Percentiles rank a stretch among this genome's conserved stretches.
These are phyloP conservation scores for Heliamphora exappendiculata DNA, from an alignment of 148 eudicot species.

Conservation along the genomic window DNA sequence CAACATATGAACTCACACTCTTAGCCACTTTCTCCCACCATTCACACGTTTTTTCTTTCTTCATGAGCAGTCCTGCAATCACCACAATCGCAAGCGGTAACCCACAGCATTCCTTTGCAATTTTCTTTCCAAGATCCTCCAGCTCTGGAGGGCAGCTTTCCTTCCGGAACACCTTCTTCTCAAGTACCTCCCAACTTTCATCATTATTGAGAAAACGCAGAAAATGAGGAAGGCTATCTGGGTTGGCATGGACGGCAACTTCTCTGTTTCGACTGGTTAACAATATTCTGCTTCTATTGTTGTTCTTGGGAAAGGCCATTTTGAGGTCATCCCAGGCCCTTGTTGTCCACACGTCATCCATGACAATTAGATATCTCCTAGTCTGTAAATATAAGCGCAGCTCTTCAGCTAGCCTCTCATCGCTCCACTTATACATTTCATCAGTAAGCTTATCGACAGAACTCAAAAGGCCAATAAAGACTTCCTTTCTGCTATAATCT, in stretches of 20 bases:
- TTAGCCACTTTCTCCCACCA: slow-evolving; percentile 28
- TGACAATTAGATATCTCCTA: slow-evolving; percentile 17
- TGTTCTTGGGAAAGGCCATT: slow-evolving; percentile 13
- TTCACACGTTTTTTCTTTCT: slow-evolving; percentile 7
- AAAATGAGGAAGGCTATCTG: slow-evolving; percentile 7
- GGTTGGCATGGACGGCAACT: slow-evolving; percentile 17
- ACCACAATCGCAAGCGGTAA: slow-evolving; percentile 31
- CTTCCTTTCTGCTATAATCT: slow-evolving; percentile 17
- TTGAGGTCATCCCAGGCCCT: slow-evolving; percentile 27
- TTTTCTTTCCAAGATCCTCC: slow-evolving; percentile 11
- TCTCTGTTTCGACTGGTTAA: slow-evolving; percentile 18
- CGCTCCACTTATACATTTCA: background rate
- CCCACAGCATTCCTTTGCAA: slow-evolving; percentile 20
- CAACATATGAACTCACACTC: slow-evolving; percentile 17
- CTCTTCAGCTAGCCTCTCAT: slow-evolving; percentile 11
- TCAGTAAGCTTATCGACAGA: background rate
- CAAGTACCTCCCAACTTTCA: slow-evolving; percentile 29
- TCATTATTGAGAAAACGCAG: slow-evolving; percentile 7
- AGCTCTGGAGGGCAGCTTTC: slow-evolving; percentile 19
- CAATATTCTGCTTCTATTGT: slow-evolving; percentile 26
- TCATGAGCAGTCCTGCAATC: slow-evolving; percentile 22
- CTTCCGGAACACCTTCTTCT: slow-evolving; percentile 21
- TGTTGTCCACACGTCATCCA: slow-evolving; percentile 27
- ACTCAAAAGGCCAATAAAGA: slow-evolving; percentile 10
- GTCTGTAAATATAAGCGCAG: slow-evolving; percentile 2